Evolutionary conservation across 352 stramenopile species (phyloP).

Genomic region (Aphanomyces invadans): DNA sequence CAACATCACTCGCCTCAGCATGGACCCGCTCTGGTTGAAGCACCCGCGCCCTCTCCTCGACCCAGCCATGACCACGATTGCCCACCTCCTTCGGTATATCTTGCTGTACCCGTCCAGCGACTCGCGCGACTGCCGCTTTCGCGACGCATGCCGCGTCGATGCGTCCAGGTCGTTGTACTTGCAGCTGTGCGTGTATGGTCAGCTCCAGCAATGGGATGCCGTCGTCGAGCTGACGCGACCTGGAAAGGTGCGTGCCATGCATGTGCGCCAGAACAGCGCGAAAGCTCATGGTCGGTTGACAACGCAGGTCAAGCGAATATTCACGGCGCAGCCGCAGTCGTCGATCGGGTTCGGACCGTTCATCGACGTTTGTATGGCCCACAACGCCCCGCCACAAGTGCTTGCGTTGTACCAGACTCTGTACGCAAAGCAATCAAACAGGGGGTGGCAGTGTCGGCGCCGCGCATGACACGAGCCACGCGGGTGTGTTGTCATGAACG

Average conservation of each 20-base stretch:
- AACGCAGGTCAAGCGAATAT: constrained; percentile 26
- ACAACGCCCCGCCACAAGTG: constrained; percentile 40
- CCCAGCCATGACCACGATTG: constrained; percentile 39
- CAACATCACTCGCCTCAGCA: constrained; percentile 54
- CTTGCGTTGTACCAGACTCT: constrained; percentile 40
- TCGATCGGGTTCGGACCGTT: constrained; percentile 67
- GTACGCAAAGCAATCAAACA: constrained; percentile 36
- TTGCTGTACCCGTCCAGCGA: constrained; percentile 44
- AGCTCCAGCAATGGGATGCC: constrained; percentile 41
- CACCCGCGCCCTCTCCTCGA: constrained; percentile 43
- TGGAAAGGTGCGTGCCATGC: constrained; percentile 30
- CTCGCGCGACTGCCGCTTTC: not conserved
- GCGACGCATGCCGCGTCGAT: not conserved
- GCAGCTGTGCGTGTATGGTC: constrained; percentile 38
- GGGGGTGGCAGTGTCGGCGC: not conserved
- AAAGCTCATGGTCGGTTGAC: no score
- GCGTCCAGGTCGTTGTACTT: constrained; percentile 32
- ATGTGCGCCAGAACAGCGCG: no score
- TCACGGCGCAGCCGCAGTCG: constrained; percentile 28
- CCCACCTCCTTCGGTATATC: constrained; percentile 50
- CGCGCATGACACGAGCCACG: not conserved
- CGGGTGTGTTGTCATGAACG: no score
- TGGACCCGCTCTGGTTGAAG: constrained; percentile 47
- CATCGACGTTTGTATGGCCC: constrained; percentile 47
- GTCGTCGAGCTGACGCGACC: constrained; percentile 44